phyloP scores from a whole-genome alignment of 768 basidiomycete species.

The Zangia roseola region DNA sequence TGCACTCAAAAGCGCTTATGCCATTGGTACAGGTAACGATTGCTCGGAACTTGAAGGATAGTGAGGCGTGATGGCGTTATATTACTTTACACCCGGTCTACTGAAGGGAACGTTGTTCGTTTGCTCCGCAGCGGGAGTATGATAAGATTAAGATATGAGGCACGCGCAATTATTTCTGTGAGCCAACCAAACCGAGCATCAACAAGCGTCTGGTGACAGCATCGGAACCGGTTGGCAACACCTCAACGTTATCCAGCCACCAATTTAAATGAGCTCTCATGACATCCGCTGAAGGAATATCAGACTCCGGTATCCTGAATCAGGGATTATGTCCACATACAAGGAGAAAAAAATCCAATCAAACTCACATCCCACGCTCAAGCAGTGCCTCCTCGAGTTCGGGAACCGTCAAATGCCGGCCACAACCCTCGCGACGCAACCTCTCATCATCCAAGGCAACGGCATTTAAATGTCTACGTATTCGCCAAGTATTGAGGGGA shows the following conservation, averaged over 20 bases:
- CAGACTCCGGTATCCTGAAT: slow-evolving; percentile 38
- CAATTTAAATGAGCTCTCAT: slow-evolving; percentile 53
- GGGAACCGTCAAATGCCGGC: slow-evolving; percentile 43
- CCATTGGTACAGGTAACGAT: no score
- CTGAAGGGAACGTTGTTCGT: slow-evolving; percentile 4
- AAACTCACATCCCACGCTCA: slow-evolving; percentile 76
- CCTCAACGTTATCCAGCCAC: slow-evolving; percentile 59
- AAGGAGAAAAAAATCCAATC: not conserved
- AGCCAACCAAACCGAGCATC: slow-evolving; percentile 42
- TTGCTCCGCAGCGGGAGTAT: not conserved
- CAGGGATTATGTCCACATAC: not conserved
- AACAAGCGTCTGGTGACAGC: slow-evolving; percentile 49
- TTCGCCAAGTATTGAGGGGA: slow-evolving; percentile 31
- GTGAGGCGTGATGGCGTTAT: slow-evolving; percentile 10
- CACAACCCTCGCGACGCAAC: slow-evolving; percentile 49
- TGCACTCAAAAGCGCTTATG: no score
- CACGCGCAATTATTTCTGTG: slow-evolving; percentile 19
- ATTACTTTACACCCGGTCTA: slow-evolving; percentile 10
- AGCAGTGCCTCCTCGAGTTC: slow-evolving; percentile 66
- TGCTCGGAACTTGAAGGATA: not conserved
- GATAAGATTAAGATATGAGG: not conserved
- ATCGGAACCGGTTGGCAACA: slow-evolving; percentile 34
- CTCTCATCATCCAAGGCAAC: slow-evolving; percentile 63
- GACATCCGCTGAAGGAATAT: slow-evolving; percentile 38
- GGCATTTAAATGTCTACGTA: slow-evolving; percentile 36